Percentiles rank a stretch among this genome's conserved stretches.
phyloP scores from a whole-genome alignment of 2,329 filamentous ascomycete species.

The Fusarium domesticum region DNA sequence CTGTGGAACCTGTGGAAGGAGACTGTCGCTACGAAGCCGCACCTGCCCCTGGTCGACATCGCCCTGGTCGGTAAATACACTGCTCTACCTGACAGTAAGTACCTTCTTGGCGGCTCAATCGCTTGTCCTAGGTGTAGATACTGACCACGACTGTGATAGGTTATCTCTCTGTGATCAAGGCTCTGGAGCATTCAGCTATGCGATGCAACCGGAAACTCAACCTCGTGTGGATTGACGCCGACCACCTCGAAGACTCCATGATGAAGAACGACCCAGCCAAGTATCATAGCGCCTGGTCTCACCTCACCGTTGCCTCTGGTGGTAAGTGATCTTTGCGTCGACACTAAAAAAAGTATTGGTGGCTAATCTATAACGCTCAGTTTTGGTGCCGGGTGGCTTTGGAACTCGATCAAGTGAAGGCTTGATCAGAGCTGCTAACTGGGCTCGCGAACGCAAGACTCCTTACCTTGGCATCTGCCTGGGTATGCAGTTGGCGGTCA shows the following conservation, averaged over 20 bases:
- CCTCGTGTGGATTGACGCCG: constrained; percentile 79
- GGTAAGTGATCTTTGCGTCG: neutral
- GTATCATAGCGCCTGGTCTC: constrained; percentile 65
- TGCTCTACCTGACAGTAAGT: constrained; percentile 1
- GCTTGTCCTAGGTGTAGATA: neutral
- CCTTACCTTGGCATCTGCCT: constrained; percentile 89
- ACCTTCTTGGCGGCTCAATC: too few relatives aligned
- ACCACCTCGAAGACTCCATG: constrained; percentile 70
- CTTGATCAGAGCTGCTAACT: constrained; percentile 81
- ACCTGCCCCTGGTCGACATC: constrained; percentile 68
- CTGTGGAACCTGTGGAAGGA: constrained; percentile 77
- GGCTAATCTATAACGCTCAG: neutral
- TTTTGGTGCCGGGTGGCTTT: constrained; percentile 69
- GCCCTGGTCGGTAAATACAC: constrained; percentile 94
- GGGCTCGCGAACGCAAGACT: constrained; percentile 75
- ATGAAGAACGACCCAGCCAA: constrained; percentile 61
- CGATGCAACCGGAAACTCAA: constrained; percentile 74
- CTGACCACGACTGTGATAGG: constrained; percentile 63
- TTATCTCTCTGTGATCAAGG: constrained; percentile 77
- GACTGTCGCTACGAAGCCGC: constrained; percentile 64
- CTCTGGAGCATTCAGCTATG: constrained; percentile 89
- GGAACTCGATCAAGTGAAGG: constrained; percentile 66
- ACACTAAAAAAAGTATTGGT: neutral
- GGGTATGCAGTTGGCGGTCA: constrained; percentile 88
- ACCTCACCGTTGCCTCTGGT: neutral